A percentile compares a stretch with the other conserved stretches of the same genome.
These are phyloP conservation scores for Cladophialophora carrionii DNA, from an alignment of 2,329 filamentous ascomycete genomes.

Conservation along the genomic window DNA sequence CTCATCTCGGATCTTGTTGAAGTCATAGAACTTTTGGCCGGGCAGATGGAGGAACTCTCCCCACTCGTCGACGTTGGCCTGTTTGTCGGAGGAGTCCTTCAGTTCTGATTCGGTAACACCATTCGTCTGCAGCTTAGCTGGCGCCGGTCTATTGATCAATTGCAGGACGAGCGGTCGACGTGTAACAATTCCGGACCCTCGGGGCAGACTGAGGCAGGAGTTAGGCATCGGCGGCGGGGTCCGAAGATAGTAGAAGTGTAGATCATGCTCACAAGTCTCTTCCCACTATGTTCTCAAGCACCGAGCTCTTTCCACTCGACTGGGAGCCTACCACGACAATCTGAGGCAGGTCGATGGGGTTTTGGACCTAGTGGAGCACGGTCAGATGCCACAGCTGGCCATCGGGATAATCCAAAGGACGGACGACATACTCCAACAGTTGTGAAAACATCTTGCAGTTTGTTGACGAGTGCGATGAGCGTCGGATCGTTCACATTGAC, in stretches of 20 bases:
- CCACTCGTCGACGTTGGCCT: constrained; percentile 94
- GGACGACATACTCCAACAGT: constrained; percentile 75
- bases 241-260: constrained; percentile 30
- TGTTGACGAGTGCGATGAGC: constrained; percentile 87
- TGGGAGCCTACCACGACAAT: constrained; percentile 98
- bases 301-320: constrained; percentile 98
- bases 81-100: constrained; percentile 72
- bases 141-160: constrained; percentile 84
- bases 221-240: constrained; percentile 40
- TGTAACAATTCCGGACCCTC: constrained; percentile 96
- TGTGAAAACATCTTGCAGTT: constrained; percentile 98
- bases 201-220: constrained; percentile 70
- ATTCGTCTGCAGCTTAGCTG: constrained; percentile 66
- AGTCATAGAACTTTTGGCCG: constrained; percentile 96
- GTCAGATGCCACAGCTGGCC: constrained; percentile 37
- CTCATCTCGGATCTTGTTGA: constrained; percentile 97
- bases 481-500: constrained; percentile 73
- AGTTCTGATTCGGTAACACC: constrained; percentile 70
- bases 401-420: constrained; percentile 8
- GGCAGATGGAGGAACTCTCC: constrained; percentile 98
- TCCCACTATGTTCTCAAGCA: constrained; percentile 97
- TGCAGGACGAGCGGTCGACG: constrained; percentile 94
- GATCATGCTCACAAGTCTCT: constrained; percentile 83
- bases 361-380: constrained; percentile 73
- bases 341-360: constrained; percentile 97